Evolutionary conservation across 1,139 yeast species (phyloP).

Genomic region (Petasospora fabianii): DNA sequence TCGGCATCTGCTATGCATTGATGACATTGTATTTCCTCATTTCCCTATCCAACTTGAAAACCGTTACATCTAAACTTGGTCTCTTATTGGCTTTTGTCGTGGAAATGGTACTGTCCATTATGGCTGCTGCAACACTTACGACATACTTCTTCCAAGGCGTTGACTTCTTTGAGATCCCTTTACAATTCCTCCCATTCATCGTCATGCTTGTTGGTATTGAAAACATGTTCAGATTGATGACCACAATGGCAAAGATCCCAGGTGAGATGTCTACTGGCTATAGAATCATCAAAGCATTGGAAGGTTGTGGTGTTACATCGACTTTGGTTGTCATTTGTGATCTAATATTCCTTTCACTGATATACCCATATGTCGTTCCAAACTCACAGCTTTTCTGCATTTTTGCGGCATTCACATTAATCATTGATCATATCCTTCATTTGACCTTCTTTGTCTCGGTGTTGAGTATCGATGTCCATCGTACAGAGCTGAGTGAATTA

Average conservation of each 20-base stretch:
- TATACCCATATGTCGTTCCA: slow-evolving; percentile 29
- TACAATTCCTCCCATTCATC: slow-evolving; percentile 37
- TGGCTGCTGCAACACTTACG: slow-evolving; percentile 51
- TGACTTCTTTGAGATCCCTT: slow-evolving; percentile 36
- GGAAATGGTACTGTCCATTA: slow-evolving; percentile 44
- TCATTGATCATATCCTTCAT: slow-evolving; percentile 57
- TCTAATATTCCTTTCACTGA: slow-evolving; percentile 25
- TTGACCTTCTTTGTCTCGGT: slow-evolving; percentile 62
- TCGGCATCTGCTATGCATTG: slow-evolving; percentile 30
- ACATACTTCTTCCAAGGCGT: slow-evolving; percentile 33
- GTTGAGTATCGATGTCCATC: slow-evolving; percentile 60
- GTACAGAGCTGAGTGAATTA: slow-evolving; percentile 58
- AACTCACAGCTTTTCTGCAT: slow-evolving; percentile 38
- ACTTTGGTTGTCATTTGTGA: slow-evolving; percentile 31
- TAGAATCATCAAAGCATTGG: slow-evolving; percentile 35
- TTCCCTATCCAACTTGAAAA: slow-evolving; percentile 50
- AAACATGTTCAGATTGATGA: slow-evolving; percentile 41
- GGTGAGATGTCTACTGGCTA: slow-evolving; percentile 39
- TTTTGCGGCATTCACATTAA: slow-evolving; percentile 40
- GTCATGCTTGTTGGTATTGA: slow-evolving; percentile 42
- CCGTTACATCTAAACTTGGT: slow-evolving; percentile 59
- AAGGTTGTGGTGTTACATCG: slow-evolving; percentile 34
- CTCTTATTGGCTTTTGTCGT: slow-evolving; percentile 57
- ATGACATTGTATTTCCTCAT: slow-evolving; percentile 36
- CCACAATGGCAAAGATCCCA: slow-evolving; percentile 38